Evolutionary conservation across 2,329 filamentous ascomycete species (phyloP).

Genomic region (Chaetomiaceae sp.): DNA sequence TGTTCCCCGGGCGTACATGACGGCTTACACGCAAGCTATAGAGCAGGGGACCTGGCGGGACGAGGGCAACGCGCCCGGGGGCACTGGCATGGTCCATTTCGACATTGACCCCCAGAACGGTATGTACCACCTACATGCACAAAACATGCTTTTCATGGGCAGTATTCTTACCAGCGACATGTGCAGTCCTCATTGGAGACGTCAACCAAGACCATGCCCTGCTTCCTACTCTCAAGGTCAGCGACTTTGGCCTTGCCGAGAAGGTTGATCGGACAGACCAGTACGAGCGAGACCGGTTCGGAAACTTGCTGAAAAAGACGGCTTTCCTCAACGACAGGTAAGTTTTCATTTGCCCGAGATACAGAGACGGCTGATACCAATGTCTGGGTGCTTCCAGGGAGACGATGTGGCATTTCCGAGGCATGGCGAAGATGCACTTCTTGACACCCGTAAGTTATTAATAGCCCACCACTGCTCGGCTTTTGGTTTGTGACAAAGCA

Average conservation of each 20-base stretch:
- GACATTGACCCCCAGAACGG: conserved; percentile 4
- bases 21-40: not conserved
- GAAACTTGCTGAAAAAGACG: not conserved
- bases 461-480: too few relatives aligned
- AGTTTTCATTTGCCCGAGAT: too few relatives aligned
- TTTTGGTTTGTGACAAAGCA: too few relatives aligned
- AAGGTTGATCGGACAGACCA: not conserved
- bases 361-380: too few relatives aligned
- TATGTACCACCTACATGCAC: not conserved
- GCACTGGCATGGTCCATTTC: not conserved
- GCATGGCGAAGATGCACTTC: too few relatives aligned
- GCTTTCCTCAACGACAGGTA: too few relatives aligned
- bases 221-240: not conserved
- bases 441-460: too few relatives aligned
- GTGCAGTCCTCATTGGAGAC: not conserved
- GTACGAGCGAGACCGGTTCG: not conserved
- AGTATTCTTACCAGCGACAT: not conserved
- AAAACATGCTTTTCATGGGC: too few relatives aligned
- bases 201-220: not conserved
- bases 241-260: not conserved
- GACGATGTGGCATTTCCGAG: too few relatives aligned
- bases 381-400: too few relatives aligned
- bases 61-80: not conserved
- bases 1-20: not conserved
- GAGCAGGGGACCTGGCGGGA: not conserved